Evolutionary conservation across 2,329 filamentous ascomycete species (phyloP).

Genomic region (Sporothrix pseudoabietina): DNA sequence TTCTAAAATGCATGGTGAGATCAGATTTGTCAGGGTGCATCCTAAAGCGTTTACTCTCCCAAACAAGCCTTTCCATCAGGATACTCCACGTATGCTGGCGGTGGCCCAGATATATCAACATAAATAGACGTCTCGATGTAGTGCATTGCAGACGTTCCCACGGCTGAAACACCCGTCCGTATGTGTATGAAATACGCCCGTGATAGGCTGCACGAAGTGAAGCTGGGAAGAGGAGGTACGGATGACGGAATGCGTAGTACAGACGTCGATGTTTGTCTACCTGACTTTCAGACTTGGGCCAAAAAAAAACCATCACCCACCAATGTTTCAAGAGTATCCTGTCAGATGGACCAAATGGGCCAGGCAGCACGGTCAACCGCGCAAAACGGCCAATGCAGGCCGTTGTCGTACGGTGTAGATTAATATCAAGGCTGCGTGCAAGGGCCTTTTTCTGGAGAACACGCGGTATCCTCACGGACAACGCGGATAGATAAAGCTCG

Average conservation of each 20-base stretch:
- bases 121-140: neutral
- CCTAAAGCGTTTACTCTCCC: too few species aligned
- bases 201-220: constrained; percentile 11
- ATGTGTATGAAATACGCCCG: neutral
- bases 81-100: neutral
- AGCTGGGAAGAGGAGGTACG: neutral
- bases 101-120: constrained; percentile 14
- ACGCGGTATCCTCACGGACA: neutral
- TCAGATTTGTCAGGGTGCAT: too few species aligned
- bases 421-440: neutral
- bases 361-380: neutral
- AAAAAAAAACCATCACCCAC: neutral
- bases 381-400: neutral
- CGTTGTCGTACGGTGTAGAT: neutral
- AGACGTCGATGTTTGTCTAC: neutral
- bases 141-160: neutral
- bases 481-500: neutral
- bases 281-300: too few species aligned
- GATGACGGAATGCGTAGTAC: neutral
- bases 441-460: neutral
- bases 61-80: too few species aligned
- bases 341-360: neutral
- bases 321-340: neutral
- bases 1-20: too few species aligned
- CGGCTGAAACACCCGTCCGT: constrained; percentile 1